Percentiles rank a stretch among this genome's conserved stretches.
These are phyloP conservation scores for Ceratobasidium sp. DNA, from an alignment of 1,284 basidiomycete genomes.

Conservation along the genomic window DNA sequence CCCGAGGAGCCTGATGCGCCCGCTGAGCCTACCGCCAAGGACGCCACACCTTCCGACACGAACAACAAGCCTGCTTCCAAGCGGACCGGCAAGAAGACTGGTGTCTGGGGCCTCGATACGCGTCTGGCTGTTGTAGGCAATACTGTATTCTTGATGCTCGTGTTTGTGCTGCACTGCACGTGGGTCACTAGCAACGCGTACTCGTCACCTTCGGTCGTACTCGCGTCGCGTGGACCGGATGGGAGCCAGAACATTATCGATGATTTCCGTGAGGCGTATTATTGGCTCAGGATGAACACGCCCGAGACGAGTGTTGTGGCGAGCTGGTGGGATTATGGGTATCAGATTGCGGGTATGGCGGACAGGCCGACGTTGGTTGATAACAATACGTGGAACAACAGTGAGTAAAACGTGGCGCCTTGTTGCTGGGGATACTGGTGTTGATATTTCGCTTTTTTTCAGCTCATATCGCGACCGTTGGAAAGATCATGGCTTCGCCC, in stretches of 20 bases:
- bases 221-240: constrained; percentile 85
- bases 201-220: constrained; percentile 97
- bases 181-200: constrained; percentile 97
- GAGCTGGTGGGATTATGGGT: constrained; percentile 99
- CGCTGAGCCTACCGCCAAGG: constrained; percentile 56
- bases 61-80: constrained; percentile 61
- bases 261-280: constrained; percentile 99
- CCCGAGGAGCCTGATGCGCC: constrained; percentile 58
- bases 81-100: constrained; percentile 62
- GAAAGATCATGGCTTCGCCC: constrained; percentile 94
- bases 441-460: not conserved
- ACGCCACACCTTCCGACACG: constrained; percentile 50
- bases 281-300: constrained; percentile 98
- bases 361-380: constrained; percentile 97
- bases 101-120: constrained; percentile 89
- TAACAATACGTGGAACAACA: constrained; percentile 99
- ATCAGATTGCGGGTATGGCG: constrained; percentile 99
- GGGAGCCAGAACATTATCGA: constrained; percentile 97
- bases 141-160: constrained; percentile 81
- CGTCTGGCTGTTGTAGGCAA: constrained; percentile 84
- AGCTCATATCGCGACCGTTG: constrained; percentile 97
- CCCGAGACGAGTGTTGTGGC: constrained; percentile 92
- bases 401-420: constrained; percentile 64
- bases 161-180: constrained; percentile 97
- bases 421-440: not conserved